Evolutionary conservation across 768 basidiomycete species (phyloP), one percentile per base, ranked within the genome.

Genomic region (Tulasnella sp.): DNA sequence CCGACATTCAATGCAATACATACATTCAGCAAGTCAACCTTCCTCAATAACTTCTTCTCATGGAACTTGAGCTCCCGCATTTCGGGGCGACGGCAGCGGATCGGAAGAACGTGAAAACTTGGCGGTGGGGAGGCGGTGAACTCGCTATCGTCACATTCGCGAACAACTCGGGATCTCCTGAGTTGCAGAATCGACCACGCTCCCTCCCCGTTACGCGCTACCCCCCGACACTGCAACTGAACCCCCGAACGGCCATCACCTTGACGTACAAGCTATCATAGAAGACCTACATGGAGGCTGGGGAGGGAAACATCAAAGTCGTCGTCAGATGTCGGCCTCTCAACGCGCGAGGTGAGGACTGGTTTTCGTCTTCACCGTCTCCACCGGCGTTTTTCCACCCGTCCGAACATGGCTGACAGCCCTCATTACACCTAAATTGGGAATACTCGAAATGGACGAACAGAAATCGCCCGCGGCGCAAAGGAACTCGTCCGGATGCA

Each of bases 61-160:
- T 99, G 96, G 68, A 88, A 79, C 74, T 94, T 97, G 69, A 98
- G 79, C 72, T 94, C 84, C 62, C 93, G 77, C 75, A 96, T 91
- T 35, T 17, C 65, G 11, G 39, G 23, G 42, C 14, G 19, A 34
- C 21, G 4, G 25, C n/a, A 9, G 43, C 23, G 43, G 43, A 45
- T 23, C 23, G 31, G 32, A 35, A 37, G 39, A 52, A 37, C 50
- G 49, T 19, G 36, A 52, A 34, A 45, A 29, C 43, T 29, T 29
- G 43, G 12, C 43, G 43, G 27, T 32, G 49, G 21, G 32, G 23
- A 29, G 29, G 29, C 19, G 21, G 32, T 23, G 34, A 36, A 50
- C 31, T 9, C 36, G 34, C 21, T 56, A 19, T 31, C n/a, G 39
- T 25, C 32, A 43, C 40, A n/a, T 19, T 34, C 27, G 27, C 25